Base-by-base conservation (phyloP, 2,329 filamentous ascomycete species). In the Exophiala lecanii-corni region DNA sequence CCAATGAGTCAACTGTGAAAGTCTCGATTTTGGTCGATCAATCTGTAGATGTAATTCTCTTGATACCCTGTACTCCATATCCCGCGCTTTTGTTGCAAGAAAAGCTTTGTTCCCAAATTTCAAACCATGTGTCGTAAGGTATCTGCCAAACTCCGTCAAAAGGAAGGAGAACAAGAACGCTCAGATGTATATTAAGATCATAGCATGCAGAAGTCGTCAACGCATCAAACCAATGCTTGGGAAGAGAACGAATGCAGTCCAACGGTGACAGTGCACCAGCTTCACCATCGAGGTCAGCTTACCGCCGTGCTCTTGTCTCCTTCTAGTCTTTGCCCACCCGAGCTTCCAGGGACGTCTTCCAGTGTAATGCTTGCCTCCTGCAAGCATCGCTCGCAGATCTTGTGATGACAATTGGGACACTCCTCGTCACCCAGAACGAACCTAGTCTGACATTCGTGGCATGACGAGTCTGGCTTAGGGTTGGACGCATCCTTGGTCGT, bases 391-490 rank as follows among this genome's bases (percentile, higher is more conserved):
- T 51, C 48, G 28, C 51, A 54, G 36, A 54, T 52, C 13, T 45
- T 39, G 40, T 55, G 53, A 13, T 50, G 41, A 34, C 53, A 54
- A 30, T 52, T 55, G 18, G 49, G 41, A 36, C 53, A 54, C 30
- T 45, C 46, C 33, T 41, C 31, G n/a, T 39, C 40, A 16, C 41
- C 40, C 3, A 45, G 16, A 18, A 43, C 43, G 34, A 54, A 53
- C 3, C 40, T 45, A 16, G 49, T 49, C 42, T 45, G 46, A 33
- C 51, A 55, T 39, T 54, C 51, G 33, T 53, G 51, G 30, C 49
- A 53, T 18, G 44, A 39, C n/a, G 39, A 33, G 28, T 46, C 45
- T 26, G 36, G 19, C 9, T 18, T 36, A 17, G 26, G n/a, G 13
- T 10, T 21, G n/a, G 39, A 26, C 5, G 36, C 25, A 5, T 40